Evolutionary conservation across 352 stramenopile genomes (phyloP), one percentile per base, ranked within the genome.

Genomic region (Aphanomyces astaci): DNA sequence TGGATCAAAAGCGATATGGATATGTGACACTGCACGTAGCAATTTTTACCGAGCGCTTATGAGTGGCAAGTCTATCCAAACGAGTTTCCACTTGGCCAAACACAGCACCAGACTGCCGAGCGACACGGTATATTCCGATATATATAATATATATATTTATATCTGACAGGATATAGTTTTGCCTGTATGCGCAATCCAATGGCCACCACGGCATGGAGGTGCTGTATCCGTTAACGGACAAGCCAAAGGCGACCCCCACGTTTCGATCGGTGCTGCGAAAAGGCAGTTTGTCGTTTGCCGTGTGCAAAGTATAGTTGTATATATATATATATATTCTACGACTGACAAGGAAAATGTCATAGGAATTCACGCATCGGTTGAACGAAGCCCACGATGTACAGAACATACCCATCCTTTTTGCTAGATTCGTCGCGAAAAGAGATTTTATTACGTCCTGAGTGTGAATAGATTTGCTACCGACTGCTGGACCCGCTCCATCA

Each of bases 401-500:
- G n/a, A n/a, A n/a, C n/a, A n/a, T n/a, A n/a, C n/a, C n/a, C n/a
- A n/a, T n/a, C n/a, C n/a, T n/a, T n/a, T n/a, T n/a, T n/a, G n/a
- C n/a, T n/a, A n/a, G n/a, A n/a, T n/a, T n/a, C n/a, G n/a, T n/a
- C n/a, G n/a, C n/a, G n/a, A n/a, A n/a, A n/a, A n/a, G n/a, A n/a
- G n/a, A n/a, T n/a, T n/a, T n/a, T n/a, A n/a, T n/a, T n/a, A n/a
- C n/a, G n/a, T n/a, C n/a, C n/a, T n/a, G n/a, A n/a, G n/a, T n/a
- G n/a, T n/a, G n/a, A n/a, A n/a, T 60, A 68, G 62, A 52, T 68
- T 59, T 68, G 62, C 33, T 27, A 48, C 19, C 24, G 17, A 11
- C 45, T 68, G 19, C 39, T 68, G 62, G 33, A 48, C 15, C 62
- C 39, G 11, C 19, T n/a, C 2, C 62, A 59, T 25, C 10, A 52